Conservation (phyloP, 2,329 filamentous ascomycete species). For the Cercospora sp. region DNA sequence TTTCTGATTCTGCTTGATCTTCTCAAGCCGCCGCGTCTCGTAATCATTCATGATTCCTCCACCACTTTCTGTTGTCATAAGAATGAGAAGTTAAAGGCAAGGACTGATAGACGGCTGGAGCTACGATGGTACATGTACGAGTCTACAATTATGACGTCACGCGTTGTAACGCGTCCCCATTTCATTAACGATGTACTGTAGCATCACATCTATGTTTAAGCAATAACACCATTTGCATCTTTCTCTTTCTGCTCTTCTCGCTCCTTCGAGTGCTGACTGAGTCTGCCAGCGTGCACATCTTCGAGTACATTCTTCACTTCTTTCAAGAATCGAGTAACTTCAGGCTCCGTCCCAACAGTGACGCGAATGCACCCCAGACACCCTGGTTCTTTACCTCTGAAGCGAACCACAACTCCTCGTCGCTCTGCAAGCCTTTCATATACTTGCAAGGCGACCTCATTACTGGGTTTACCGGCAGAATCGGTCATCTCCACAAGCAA, state of each 20-base stretch:
- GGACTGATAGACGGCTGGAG: not conserved
- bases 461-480: conserved; percentile 70
- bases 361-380: conserved; percentile 87
- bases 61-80: not conserved
- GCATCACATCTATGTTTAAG: conserved; percentile 25
- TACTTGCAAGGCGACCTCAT: conserved; percentile 71
- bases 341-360: conserved; percentile 85
- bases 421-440: conserved; percentile 84
- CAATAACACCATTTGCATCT: conserved; percentile 52
- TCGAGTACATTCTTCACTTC: conserved; percentile 60
- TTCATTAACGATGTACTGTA: not conserved
- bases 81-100: not conserved
- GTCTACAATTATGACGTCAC: conserved; percentile 9
- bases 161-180: not conserved
- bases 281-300: conserved; percentile 47
- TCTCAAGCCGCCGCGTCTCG: conserved; percentile 49
- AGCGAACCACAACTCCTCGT: conserved; percentile 87
- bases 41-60: conserved; percentile 44
- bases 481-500: conserved; percentile 86
- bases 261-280: conserved; percentile 32
- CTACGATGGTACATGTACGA: not conserved
- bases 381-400: conserved; percentile 87
- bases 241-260: conserved; percentile 49
- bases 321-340: conserved; percentile 75
- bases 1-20: conserved; percentile 53